These are phyloP conservation scores for Blastomyces gilchristii DNA, from an alignment of 2,329 filamentous ascomycete genomes.

Conservation along the genomic window DNA sequence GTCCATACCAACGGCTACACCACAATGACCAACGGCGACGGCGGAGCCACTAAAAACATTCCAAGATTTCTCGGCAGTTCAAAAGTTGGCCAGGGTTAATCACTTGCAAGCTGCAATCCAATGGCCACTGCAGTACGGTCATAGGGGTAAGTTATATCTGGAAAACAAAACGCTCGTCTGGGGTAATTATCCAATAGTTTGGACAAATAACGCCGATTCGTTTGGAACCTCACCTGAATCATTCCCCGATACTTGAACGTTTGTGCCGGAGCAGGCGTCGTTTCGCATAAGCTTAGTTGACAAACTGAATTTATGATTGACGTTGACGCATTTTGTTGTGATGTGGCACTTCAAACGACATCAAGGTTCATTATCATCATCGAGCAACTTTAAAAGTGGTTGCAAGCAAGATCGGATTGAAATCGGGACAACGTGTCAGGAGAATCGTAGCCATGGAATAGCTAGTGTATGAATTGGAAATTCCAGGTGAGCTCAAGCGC, in stretches of 20 bases:
- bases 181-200: background rate
- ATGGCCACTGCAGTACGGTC: background rate
- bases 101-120: too few species aligned
- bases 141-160: too few species aligned
- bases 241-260: background rate
- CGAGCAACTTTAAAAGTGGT: background rate
- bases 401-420: background rate
- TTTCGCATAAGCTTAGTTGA: too few species aligned
- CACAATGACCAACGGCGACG: background rate
- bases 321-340: too few species aligned
- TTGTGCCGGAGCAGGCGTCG: too few species aligned
- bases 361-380: background rate
- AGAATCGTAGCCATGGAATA: background rate
- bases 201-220: background rate
- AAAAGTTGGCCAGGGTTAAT: background rate
- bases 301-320: too few species aligned
- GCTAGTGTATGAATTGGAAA: background rate
- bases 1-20: background rate
- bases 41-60: slow-evolving; percentile 6
- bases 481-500: background rate
- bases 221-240: background rate
- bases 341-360: background rate
- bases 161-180: background rate
- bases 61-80: slow-evolving; percentile 5
- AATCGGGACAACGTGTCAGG: background rate